phyloP scores from a whole-genome alignment of 805 yeast genomes.

The Starmerella khaoyaiensis region DNA sequence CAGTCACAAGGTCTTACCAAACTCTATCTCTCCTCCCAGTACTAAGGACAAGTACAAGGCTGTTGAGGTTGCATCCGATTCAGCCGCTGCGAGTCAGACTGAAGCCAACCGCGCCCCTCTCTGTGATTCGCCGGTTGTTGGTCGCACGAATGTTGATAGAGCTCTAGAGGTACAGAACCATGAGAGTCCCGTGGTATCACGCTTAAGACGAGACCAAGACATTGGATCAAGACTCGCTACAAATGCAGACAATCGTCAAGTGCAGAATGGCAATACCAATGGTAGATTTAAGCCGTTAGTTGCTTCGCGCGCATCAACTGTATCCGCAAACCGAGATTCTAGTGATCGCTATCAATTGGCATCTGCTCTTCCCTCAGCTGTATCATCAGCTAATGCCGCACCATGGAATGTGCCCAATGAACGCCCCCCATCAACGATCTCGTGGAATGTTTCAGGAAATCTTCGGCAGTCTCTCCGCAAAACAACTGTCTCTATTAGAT shows the following conservation, averaged over 20 bases:
- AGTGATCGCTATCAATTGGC: no score
- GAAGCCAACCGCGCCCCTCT: constrained; percentile 16
- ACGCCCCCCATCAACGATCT: constrained; percentile 11
- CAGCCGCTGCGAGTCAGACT: constrained; percentile 6
- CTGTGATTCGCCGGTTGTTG: constrained; percentile 24
- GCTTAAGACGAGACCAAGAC: constrained; percentile 2
- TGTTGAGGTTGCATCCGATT: constrained; percentile 22
- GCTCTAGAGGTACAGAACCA: no score
- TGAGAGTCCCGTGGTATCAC: constrained; percentile 11
- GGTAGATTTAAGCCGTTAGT: no score
- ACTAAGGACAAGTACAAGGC: constrained; percentile 69
- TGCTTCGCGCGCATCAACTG: no score
- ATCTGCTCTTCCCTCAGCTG: no score
- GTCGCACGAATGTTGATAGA: constrained; percentile 12
- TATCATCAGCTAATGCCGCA: no score
- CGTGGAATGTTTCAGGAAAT: constrained; percentile 8
- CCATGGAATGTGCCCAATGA: no score
- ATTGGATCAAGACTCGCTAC: no score
- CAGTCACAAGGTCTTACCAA: constrained; percentile 50
- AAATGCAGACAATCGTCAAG: no score
- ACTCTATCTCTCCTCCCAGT: constrained; percentile 83
- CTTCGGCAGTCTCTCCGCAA: constrained; percentile 12
- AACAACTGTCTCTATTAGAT: no score
- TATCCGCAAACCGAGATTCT: no score
- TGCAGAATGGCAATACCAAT: no score